Evolutionary conservation across 768 basidiomycete genomes (phyloP).

Genomic region (Collybiopsis confluens): DNA sequence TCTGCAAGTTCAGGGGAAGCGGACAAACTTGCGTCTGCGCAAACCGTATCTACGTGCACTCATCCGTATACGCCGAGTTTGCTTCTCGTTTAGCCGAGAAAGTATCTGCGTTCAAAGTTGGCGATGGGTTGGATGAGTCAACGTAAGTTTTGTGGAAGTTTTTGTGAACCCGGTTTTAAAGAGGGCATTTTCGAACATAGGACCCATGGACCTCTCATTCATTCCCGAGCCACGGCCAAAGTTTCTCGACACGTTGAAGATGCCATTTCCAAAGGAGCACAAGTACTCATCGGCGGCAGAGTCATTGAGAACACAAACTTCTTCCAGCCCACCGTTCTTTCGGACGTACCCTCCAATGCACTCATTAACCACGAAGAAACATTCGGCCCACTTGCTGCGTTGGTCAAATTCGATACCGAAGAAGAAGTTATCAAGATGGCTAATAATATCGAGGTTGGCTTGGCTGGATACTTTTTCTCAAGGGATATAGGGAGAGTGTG

Average conservation of each 20-base stretch:
- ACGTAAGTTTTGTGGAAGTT: slow-evolving; percentile 43
- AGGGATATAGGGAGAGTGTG: slow-evolving; percentile 84
- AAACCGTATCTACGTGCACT: slow-evolving; percentile 92
- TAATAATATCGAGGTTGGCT: slow-evolving; percentile 77
- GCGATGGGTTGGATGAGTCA: slow-evolving; percentile 76
- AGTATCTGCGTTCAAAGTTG: slow-evolving; percentile 81
- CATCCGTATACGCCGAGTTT: slow-evolving; percentile 88
- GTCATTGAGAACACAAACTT: slow-evolving; percentile 55
- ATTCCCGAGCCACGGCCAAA: slow-evolving; percentile 80
- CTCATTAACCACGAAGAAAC: slow-evolving; percentile 82
- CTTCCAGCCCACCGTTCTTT: slow-evolving; percentile 85
- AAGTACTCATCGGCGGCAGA: slow-evolving; percentile 87
- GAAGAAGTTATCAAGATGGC: slow-evolving; percentile 87
- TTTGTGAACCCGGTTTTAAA: background rate
- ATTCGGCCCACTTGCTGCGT: slow-evolving; percentile 87
- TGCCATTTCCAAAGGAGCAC: slow-evolving; percentile 80
- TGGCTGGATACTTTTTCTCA: slow-evolving; percentile 93
- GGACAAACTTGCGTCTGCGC: slow-evolving; percentile 89
- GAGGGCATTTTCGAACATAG: slow-evolving; percentile 27
- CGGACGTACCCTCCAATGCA: slow-evolving; percentile 71
- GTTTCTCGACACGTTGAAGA: slow-evolving; percentile 84
- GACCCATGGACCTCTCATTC: slow-evolving; percentile 95
- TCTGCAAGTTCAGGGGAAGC: slow-evolving; percentile 74
- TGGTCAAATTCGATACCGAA: slow-evolving; percentile 90
- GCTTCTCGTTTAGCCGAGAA: slow-evolving; percentile 80